These are phyloP conservation scores for Chimonanthus praecox DNA, from an alignment of 164 flowering plant species.

Conservation along the genomic window DNA sequence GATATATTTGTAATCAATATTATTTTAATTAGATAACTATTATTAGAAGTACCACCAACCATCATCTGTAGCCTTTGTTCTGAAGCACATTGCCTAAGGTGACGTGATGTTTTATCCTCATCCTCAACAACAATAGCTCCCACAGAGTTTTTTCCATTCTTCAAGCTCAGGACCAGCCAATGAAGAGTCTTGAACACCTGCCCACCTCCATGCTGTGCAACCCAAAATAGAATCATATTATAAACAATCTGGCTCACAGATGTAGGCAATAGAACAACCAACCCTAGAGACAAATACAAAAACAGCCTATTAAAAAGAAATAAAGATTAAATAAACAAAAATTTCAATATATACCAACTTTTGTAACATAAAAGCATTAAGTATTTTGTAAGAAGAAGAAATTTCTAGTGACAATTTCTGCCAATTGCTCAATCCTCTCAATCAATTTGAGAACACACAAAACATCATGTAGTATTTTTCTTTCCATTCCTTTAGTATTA, in stretches of 20 bases:
- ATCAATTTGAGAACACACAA: too few relatives aligned
- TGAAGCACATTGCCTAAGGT: conserved; percentile 64
- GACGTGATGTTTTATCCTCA: conserved; percentile 51
- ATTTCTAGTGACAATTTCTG: too few relatives aligned
- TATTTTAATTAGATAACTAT: too few relatives aligned
- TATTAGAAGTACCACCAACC: conserved; percentile 35
- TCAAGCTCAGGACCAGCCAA: conserved; percentile 43
- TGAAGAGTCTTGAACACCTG: conserved; percentile 65
- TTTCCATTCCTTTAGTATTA: too few relatives aligned
- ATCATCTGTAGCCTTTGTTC: conserved; percentile 56
- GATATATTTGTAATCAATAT: too few relatives aligned
- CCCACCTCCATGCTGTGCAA: conserved; percentile 76
- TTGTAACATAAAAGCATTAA: too few relatives aligned
- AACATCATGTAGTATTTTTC: too few relatives aligned
- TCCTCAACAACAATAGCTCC: conserved; percentile 62
- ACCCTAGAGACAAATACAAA: not conserved
- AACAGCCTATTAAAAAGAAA: too few relatives aligned
- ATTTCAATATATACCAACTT: too few relatives aligned
- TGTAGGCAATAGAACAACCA: not conserved
- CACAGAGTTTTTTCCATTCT: conserved; percentile 33
- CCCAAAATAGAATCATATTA: not conserved
- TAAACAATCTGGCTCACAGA: not conserved
- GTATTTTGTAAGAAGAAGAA: too few relatives aligned
- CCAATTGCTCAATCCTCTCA: too few relatives aligned
- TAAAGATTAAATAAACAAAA: not conserved